phyloP scores from a whole-genome alignment of 371 early-diverging fungal species.

The Nematocida ausubeli region DNA sequence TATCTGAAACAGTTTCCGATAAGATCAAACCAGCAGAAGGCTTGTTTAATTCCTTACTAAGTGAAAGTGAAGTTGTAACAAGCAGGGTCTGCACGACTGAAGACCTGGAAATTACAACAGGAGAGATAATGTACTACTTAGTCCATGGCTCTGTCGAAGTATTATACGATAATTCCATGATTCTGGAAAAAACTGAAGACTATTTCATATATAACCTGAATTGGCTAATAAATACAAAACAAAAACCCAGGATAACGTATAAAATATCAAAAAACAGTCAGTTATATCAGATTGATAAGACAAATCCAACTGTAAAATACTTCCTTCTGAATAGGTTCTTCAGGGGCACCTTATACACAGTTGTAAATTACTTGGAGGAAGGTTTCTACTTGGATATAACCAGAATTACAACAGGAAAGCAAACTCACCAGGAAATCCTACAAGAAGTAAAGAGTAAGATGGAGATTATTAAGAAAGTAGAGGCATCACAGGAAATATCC shows the following conservation, averaged over 20 bases:
- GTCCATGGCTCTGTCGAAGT: slow-evolving; percentile 31
- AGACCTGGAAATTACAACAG: slow-evolving; percentile 15
- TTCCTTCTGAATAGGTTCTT: slow-evolving; percentile 30
- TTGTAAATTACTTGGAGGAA: slow-evolving; percentile 33
- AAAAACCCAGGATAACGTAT: not conserved
- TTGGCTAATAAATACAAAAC: not conserved
- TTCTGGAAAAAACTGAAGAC: not conserved
- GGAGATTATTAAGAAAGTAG: not conserved
- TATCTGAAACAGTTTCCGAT: not conserved
- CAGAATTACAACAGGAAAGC: not conserved
- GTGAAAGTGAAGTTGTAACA: not conserved
- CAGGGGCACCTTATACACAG: slow-evolving; percentile 21
- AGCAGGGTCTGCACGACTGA: not conserved
- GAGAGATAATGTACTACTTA: slow-evolving; percentile 38
- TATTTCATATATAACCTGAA: not conserved
- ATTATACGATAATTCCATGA: not conserved
- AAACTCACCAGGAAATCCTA: not conserved
- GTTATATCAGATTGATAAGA: slow-evolving; percentile 11
- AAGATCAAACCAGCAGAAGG: not conserved
- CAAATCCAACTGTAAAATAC: not conserved
- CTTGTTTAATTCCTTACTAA: slow-evolving; percentile 16
- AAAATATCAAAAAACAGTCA: slow-evolving; percentile 13
- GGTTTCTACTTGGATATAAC: slow-evolving; percentile 1
- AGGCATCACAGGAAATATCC: not conserved
- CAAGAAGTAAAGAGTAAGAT: not conserved